Base-by-base conservation (phyloP, 169 alveolate species). In the Toxoplasma gondii region DNA sequence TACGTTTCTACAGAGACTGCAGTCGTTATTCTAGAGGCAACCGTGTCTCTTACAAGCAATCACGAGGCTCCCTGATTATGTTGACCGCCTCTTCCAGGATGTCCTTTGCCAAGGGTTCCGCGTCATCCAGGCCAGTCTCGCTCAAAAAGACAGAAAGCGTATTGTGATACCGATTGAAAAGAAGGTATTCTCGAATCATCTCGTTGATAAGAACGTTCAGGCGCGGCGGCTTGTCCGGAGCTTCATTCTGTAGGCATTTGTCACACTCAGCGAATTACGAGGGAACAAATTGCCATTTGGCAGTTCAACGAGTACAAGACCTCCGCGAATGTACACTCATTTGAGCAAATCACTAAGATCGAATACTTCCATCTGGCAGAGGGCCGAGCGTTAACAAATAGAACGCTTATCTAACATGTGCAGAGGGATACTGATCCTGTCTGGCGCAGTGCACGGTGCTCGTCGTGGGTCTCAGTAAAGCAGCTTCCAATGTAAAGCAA, bases 121-220 rank as follows among this genome's bases (percentile, higher is more conserved):
- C 41, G 39, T 24, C 39, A 2, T 64, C 67, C 91, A 43, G n/a
- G 39, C 81, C 94, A 4, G 91, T 43, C 74, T 91, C 94, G 41
- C 91, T 43, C 70, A 91, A 24, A 34, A 91, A 91, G 49, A 91
- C 94, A 1, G 91, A 81, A 7, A 91, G 90, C 45, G 91, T 91
- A 41, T 91, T 67, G 81, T 80, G 39, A 38, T 80, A 91, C 43
- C 87, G 91, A 64, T 58, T 78, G 94, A 78, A 91, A 24, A 24
- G 36, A n/a, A 91, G 91, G 74, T 80, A 91, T 38, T 91, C 94
- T 10, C 64, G n/a, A 0, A 91, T 80, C 31, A 91, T 41, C 34
- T 91, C 94, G 34, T 78, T 53, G 81, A 91, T 27, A 1, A 91
- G 67, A 24, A 43, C 27, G 41, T 43, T 82, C 90, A 43, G 38